These are phyloP conservation scores for Elsinoe arachidis DNA, from an alignment of 2,329 filamentous ascomycete species.

Conservation along the genomic window DNA sequence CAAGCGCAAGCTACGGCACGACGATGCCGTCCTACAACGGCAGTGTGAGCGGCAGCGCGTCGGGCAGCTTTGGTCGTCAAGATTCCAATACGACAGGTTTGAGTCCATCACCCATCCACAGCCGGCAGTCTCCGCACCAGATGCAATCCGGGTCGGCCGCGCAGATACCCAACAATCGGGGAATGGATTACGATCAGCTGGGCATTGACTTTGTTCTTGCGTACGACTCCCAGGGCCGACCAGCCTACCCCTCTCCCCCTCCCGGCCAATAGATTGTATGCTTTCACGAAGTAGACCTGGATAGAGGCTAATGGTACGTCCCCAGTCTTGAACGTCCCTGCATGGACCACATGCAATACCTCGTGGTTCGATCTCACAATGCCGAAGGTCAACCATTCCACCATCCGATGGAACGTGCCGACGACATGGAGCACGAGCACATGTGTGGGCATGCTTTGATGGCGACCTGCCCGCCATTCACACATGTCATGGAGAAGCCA, in stretches of 20 bases:
- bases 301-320: conserved; percentile 7
- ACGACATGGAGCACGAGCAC: conserved; percentile 55
- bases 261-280: conserved; percentile 38
- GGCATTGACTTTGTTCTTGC: conserved; percentile 87
- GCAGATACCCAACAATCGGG: conserved; percentile 29
- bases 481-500: conserved; percentile 48
- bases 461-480: conserved; percentile 76
- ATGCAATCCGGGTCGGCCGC: conserved; percentile 17
- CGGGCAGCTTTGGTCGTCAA: conserved; percentile 49
- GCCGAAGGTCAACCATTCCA: conserved; percentile 29
- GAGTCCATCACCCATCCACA: conserved; percentile 34
- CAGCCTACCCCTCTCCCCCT: conserved; percentile 54
- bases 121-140: conserved; percentile 16
- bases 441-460: conserved; percentile 75
- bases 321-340: conserved; percentile 80
- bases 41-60: conserved; percentile 48
- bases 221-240: conserved; percentile 50
- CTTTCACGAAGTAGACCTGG: conserved; percentile 9
- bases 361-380: conserved; percentile 52
- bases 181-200: conserved; percentile 67
- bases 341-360: conserved; percentile 79
- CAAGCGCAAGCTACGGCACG: conserved; percentile 27
- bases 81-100: conserved; percentile 38
- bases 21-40: conserved; percentile 30
- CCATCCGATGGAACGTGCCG: conserved; percentile 33